Evolutionary conservation across 768 basidiomycete genomes (phyloP).

Genomic region (Boletus vermiculosoides): DNA sequence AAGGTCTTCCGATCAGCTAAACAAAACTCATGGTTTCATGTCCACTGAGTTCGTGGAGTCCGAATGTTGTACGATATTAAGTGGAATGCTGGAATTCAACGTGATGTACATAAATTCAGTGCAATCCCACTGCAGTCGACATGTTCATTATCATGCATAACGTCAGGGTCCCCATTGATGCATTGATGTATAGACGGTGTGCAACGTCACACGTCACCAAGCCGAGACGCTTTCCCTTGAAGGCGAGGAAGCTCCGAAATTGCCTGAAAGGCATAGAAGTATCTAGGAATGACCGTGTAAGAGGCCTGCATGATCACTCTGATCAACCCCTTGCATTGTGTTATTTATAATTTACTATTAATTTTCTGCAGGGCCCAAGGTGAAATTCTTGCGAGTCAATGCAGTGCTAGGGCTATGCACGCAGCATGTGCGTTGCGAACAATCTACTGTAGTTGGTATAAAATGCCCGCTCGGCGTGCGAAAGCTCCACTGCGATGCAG

Average conservation of each 20-base stretch:
- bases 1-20: slow-evolving; percentile 34
- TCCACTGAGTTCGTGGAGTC: background rate
- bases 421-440: background rate
- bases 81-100: background rate
- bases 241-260: too few species aligned
- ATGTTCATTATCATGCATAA: background rate
- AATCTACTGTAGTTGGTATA: background rate
- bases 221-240: too few species aligned
- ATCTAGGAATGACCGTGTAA: too few species aligned
- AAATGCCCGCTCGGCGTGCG: slow-evolving; percentile 18
- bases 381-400: too few species aligned
- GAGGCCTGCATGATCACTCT: too few species aligned
- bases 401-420: too few species aligned
- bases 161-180: too few species aligned
- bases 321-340: background rate
- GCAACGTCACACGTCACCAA: too few species aligned
- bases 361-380: background rate
- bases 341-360: background rate
- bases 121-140: background rate
- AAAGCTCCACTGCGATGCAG: slow-evolving; percentile 7
- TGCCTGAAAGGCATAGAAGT: too few species aligned
- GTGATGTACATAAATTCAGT: background rate
- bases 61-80: background rate
- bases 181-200: too few species aligned
- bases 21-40: background rate